phyloP scores from a whole-genome alignment of 2,329 filamentous ascomycete species.

The Colletotrichum simmondsii region DNA sequence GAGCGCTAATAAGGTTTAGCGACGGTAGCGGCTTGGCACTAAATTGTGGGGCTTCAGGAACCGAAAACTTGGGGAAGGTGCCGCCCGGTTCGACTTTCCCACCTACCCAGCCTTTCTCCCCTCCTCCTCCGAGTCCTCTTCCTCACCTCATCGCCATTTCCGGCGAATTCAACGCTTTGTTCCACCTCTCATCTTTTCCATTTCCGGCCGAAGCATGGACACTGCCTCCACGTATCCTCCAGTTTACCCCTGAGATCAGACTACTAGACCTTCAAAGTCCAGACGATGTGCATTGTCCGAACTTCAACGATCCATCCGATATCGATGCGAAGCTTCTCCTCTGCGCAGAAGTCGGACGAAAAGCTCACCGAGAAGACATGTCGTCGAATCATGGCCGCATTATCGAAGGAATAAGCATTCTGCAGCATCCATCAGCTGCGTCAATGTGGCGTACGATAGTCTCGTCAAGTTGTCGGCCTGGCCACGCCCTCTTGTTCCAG shows the following conservation, averaged over 20 bases:
- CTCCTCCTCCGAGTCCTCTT: background rate
- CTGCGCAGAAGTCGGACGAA: background rate
- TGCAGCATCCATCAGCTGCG: background rate
- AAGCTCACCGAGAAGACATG: background rate
- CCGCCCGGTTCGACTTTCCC: background rate
- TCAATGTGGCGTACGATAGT: constrained; percentile 8
- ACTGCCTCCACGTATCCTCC: background rate
- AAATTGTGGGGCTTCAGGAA: background rate
- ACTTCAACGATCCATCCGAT: background rate
- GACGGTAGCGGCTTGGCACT: background rate
- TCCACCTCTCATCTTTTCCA: background rate
- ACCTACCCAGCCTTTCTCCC: too few species aligned
- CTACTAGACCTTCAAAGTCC: background rate
- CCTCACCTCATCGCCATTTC: background rate
- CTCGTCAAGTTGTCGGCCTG: background rate
- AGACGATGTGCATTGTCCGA: background rate
- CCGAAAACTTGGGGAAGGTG: constrained; percentile 9
- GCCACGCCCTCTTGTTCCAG: background rate
- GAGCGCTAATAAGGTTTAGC: background rate
- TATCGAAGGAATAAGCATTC: background rate
- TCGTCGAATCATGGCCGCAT: background rate
- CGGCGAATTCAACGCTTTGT: background rate
- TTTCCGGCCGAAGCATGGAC: background rate
- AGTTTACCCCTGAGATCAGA: background rate
- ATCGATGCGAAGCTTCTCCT: background rate